Percentiles rank a stretch among this genome's conserved stretches.
phyloP scores from a whole-genome alignment of 257 asterid genomes.

The Petunia axillaris region DNA sequence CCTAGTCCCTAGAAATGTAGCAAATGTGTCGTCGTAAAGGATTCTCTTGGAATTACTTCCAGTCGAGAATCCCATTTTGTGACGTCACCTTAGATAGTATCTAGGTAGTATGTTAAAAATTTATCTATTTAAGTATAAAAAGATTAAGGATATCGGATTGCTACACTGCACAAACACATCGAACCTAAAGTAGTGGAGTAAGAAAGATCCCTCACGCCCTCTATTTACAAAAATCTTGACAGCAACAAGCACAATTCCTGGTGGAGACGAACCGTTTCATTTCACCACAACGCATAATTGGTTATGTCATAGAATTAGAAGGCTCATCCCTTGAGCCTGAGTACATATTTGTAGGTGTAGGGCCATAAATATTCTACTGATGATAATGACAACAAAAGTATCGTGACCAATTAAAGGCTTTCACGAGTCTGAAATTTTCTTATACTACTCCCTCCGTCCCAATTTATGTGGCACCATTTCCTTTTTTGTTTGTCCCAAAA shows the following conservation, averaged over 20 bases:
- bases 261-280: background rate
- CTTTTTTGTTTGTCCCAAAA: too few species aligned
- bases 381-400: background rate
- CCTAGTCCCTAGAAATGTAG: too few species aligned
- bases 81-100: too few species aligned
- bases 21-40: too few species aligned
- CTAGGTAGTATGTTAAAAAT: too few species aligned
- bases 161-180: background rate
- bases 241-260: slow-evolving; percentile 36
- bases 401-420: slow-evolving; percentile 5
- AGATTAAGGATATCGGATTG: background rate
- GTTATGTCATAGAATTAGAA: background rate
- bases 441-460: background rate
- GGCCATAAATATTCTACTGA: background rate
- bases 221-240: slow-evolving; percentile 35
- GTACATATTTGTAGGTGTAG: background rate
- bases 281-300: background rate
- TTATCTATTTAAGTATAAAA: too few species aligned
- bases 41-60: too few species aligned
- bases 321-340: background rate
- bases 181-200: background rate
- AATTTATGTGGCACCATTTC: too few species aligned
- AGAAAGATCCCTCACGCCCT: background rate
- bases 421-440: background rate
- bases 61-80: too few species aligned